Conservation (phyloP, 2,329 filamentous ascomycete genomes). For the Torrubiella hemipterigena region DNA sequence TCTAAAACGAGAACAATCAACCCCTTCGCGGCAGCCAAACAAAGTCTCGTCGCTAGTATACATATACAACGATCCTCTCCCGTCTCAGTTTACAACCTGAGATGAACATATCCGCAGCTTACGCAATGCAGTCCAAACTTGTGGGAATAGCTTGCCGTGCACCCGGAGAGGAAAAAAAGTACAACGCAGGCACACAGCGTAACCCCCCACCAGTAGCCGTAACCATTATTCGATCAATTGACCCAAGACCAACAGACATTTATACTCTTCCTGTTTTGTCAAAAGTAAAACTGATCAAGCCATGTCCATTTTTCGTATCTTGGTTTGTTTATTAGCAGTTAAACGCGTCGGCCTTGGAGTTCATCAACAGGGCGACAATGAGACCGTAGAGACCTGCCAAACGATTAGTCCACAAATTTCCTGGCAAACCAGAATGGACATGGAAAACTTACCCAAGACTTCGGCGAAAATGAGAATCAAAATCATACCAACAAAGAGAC, state of each 20-base stretch:
- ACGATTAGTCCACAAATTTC: background rate
- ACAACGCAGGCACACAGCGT: too few species aligned
- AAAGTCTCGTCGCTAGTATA: slow-evolving; percentile 39
- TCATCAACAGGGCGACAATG: slow-evolving; percentile 98
- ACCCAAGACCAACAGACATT: too few species aligned
- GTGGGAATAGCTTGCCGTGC: too few species aligned
- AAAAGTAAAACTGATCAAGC: slow-evolving; percentile 24
- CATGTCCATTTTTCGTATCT: slow-evolving; percentile 11
- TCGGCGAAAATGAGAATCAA: slow-evolving; percentile 99
- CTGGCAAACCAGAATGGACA: slow-evolving; percentile 3
- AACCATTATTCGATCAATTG: too few species aligned
- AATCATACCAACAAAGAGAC: slow-evolving; percentile 95
- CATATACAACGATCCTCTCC: slow-evolving; percentile 33
- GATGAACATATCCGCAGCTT: too few species aligned
- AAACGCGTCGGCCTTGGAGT: slow-evolving; percentile 73
- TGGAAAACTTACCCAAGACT: slow-evolving; percentile 69
- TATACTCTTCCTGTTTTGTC: too few species aligned
- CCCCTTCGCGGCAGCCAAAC: slow-evolving; percentile 22
- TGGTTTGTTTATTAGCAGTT: slow-evolving; percentile 38
- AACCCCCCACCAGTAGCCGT: too few species aligned
- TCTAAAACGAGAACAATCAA: slow-evolving; percentile 39
- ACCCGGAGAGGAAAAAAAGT: too few species aligned
- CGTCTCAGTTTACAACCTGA: too few species aligned
- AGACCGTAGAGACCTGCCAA: slow-evolving; percentile 85
- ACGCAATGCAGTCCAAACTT: too few species aligned